Conservation (phyloP, 2,329 filamentous ascomycete species). For the Curvularia sp. region DNA sequence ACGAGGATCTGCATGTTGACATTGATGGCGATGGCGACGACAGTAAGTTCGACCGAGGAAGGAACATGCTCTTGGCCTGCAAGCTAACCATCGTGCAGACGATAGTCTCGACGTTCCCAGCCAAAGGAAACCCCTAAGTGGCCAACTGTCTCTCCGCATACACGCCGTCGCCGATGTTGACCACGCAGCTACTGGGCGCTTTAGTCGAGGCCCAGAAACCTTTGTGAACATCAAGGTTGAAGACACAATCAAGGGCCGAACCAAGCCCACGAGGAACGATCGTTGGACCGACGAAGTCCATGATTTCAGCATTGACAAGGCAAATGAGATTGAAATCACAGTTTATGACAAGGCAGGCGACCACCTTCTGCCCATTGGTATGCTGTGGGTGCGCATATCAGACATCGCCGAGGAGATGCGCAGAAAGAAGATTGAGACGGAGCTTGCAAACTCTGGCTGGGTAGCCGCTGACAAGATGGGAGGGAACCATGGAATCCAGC, state of each 20-base stretch:
- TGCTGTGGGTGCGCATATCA: slow-evolving; percentile 95
- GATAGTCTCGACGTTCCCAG: slow-evolving; percentile 97
- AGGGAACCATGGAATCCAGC: slow-evolving; percentile 60
- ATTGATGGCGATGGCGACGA: slow-evolving; percentile 82
- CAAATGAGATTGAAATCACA: slow-evolving; percentile 96
- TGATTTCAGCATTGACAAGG: slow-evolving; percentile 94
- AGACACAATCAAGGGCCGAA: slow-evolving; percentile 88
- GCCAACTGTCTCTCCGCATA: slow-evolving; percentile 85
- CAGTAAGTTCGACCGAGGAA: slow-evolving; percentile 63
- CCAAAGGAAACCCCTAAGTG: slow-evolving; percentile 92
- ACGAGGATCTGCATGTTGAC: slow-evolving; percentile 96
- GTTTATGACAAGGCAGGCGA: slow-evolving; percentile 95
- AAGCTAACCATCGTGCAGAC: slow-evolving; percentile 65
- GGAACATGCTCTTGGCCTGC: not conserved
- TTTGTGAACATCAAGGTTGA: slow-evolving; percentile 97
- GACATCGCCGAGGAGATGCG: slow-evolving; percentile 98
- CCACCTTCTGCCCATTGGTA: slow-evolving; percentile 87
- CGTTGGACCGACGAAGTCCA: slow-evolving; percentile 92
- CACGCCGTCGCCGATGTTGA: slow-evolving; percentile 93
- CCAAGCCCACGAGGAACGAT: slow-evolving; percentile 83
- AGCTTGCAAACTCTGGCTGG: slow-evolving; percentile 94
- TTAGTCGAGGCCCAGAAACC: slow-evolving; percentile 90
- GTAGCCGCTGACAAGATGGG: slow-evolving; percentile 97
- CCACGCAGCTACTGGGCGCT: slow-evolving; percentile 81
- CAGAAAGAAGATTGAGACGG: slow-evolving; percentile 94